These are phyloP conservation scores for Colletotrichum godetiae DNA, from an alignment of 2,329 filamentous ascomycete species.

Conservation along the genomic window DNA sequence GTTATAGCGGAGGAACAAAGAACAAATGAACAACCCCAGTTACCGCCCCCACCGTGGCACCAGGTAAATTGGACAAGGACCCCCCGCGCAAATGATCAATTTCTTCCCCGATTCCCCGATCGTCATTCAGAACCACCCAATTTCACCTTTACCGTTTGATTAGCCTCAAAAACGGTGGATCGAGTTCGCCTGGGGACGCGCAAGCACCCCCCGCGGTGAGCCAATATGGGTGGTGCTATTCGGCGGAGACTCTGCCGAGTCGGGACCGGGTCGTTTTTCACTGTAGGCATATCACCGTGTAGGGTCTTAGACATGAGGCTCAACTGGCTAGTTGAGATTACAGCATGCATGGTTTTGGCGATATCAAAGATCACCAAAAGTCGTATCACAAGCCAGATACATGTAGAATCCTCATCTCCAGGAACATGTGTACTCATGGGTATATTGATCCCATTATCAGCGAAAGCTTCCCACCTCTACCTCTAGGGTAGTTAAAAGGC, in stretches of 20 bases:
- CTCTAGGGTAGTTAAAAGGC: neutral
- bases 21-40: neutral
- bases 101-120: neutral
- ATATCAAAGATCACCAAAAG: neutral
- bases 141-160: neutral
- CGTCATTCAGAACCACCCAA: neutral
- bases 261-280: neutral
- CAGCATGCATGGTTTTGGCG: too few species aligned
- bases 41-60: neutral
- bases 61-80: neutral
- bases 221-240: neutral
- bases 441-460: neutral
- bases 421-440: neutral
- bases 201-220: neutral
- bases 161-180: neutral
- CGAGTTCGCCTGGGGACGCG: constrained; percentile 3
- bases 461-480: neutral
- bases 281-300: neutral
- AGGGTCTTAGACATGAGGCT: neutral
- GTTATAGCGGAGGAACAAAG: neutral
- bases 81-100: neutral
- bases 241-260: neutral
- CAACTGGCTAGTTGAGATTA: too few species aligned
- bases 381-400: neutral
- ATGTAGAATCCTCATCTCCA: too few species aligned